These are phyloP conservation scores for Salvia miltiorrhiza DNA, from an alignment of 257 asterid species.

Conservation along the genomic window DNA sequence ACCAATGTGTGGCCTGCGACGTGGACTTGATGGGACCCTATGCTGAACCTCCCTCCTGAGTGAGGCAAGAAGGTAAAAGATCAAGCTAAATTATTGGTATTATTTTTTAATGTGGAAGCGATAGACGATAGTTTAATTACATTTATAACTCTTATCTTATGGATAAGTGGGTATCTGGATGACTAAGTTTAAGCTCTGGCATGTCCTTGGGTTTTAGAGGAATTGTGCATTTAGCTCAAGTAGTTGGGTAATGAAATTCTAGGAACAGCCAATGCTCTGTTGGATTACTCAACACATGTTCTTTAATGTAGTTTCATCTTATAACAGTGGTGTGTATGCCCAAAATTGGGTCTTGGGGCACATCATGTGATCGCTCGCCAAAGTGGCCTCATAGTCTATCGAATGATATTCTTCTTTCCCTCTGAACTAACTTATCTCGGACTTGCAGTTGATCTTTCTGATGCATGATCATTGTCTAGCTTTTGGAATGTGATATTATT, in stretches of 20 bases:
- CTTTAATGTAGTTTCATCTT: too few species aligned
- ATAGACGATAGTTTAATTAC: too few species aligned
- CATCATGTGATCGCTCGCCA: slow-evolving; percentile 2
- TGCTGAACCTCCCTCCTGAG: background rate
- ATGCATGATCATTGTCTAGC: background rate
- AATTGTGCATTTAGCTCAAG: too few species aligned
- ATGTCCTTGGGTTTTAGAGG: too few species aligned
- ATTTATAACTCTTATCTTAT: too few species aligned
- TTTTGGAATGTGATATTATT: background rate
- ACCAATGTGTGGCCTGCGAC: background rate
- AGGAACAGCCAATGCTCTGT: too few species aligned
- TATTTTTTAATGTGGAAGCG: too few species aligned
- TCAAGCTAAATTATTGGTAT: too few species aligned
- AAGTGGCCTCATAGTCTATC: background rate
- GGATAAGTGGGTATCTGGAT: too few species aligned
- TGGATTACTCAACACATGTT: too few species aligned
- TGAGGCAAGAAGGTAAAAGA: background rate
- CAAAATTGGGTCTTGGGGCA: background rate
- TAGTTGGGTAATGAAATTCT: too few species aligned
- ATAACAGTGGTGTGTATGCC: background rate
- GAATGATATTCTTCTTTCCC: background rate
- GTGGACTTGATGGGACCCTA: background rate
- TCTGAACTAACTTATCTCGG: background rate
- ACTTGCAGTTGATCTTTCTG: background rate
- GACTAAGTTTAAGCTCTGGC: too few species aligned